Evolutionary conservation across 2,329 filamentous ascomycete genomes (phyloP).

Genomic region (Hypoxylon sp.): DNA sequence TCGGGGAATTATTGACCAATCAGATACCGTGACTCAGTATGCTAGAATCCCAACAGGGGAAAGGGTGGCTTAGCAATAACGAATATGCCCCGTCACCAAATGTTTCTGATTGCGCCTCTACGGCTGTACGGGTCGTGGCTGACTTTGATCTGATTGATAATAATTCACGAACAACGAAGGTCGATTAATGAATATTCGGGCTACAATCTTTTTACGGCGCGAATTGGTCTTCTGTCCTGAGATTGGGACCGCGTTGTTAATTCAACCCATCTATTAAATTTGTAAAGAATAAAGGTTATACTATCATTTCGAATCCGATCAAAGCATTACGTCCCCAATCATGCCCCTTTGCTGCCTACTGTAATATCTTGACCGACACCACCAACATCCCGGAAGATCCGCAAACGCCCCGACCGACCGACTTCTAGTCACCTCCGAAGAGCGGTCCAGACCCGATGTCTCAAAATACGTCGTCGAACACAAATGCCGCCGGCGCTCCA

Average conservation of each 20-base stretch:
- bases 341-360: slow-evolving; percentile 30
- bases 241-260: background rate
- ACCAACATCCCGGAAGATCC: slow-evolving; percentile 9
- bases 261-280: slow-evolving; percentile 1
- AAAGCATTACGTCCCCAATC: slow-evolving; percentile 3
- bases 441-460: slow-evolving; percentile 56
- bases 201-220: slow-evolving; percentile 3
- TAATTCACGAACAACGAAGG: slow-evolving; percentile 11
- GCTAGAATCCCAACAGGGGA: background rate
- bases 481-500: slow-evolving; percentile 60
- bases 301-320: background rate
- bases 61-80: slow-evolving; percentile 35
- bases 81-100: slow-evolving; percentile 13
- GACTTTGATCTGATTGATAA: slow-evolving; percentile 11
- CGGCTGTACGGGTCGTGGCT: too few relatives aligned
- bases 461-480: slow-evolving; percentile 57
- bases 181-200: slow-evolving; percentile 14
- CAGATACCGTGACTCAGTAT: background rate
- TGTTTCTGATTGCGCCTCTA: slow-evolving; percentile 11
- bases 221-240: slow-evolving; percentile 2
- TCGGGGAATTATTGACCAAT: slow-evolving; percentile 11
- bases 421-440: slow-evolving; percentile 3
- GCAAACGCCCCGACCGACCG: slow-evolving; percentile 2
- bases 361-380: slow-evolving; percentile 19
- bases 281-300: background rate